Evolutionary conservation across 768 basidiomycete species (phyloP).

Genomic region (Amanita rubescens): DNA sequence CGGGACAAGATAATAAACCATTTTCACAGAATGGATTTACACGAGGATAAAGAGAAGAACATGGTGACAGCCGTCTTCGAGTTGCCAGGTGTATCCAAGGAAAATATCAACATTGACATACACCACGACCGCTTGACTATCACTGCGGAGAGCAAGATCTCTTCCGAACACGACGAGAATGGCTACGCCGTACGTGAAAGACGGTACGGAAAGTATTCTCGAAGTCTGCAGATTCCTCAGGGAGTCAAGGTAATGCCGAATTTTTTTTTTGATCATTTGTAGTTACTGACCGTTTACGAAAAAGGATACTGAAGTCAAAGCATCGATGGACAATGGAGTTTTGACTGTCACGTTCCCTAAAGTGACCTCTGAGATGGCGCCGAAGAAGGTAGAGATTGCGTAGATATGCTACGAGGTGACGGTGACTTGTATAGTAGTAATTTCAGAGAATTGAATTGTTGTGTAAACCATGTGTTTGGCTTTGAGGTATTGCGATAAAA

Average conservation of each 20-base stretch:
- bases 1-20: neutral
- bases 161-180: conserved; percentile 27
- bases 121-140: conserved; percentile 44
- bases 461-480: too few relatives aligned
- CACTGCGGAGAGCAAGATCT: conserved; percentile 36
- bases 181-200: conserved; percentile 46
- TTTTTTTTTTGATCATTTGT: neutral
- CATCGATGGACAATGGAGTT: conserved; percentile 42
- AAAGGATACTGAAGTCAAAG: conserved; percentile 30
- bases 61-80: conserved; percentile 54
- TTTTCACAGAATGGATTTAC: conserved; percentile 44
- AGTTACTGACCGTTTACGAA: neutral
- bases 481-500: too few relatives aligned
- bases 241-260: conserved; percentile 43
- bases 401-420: neutral
- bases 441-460: too few relatives aligned
- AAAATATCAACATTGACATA: conserved; percentile 47
- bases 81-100: conserved; percentile 48
- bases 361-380: conserved; percentile 26
- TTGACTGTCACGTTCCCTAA: conserved; percentile 49
- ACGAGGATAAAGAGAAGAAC: conserved; percentile 41
- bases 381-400: conserved; percentile 22
- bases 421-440: too few relatives aligned
- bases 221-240: conserved; percentile 44
- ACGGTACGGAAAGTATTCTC: conserved; percentile 36